Conservation (phyloP, 768 basidiomycete genomes). For the Austroboletus eburneus region DNA sequence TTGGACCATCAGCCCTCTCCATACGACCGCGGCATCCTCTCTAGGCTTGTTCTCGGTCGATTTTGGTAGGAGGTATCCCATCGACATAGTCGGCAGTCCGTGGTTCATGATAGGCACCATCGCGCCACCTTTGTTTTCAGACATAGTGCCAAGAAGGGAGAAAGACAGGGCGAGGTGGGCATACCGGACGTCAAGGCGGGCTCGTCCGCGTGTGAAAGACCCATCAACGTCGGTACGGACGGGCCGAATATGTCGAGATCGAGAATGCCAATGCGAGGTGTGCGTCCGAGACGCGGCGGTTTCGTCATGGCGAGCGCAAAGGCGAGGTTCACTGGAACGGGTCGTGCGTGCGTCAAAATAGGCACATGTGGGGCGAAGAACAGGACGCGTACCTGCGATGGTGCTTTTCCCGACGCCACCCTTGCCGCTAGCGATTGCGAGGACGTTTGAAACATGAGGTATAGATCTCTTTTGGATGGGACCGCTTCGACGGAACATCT, state of each 20-base stretch:
- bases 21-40: conserved; percentile 80
- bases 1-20: conserved; percentile 98
- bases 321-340: conserved; percentile 68
- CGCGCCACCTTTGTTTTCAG: conserved; percentile 57
- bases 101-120: conserved; percentile 84
- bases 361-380: background rate
- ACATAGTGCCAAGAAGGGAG: background rate
- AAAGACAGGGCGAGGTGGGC: conserved; percentile 15
- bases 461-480: conserved; percentile 53
- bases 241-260: conserved; percentile 97
- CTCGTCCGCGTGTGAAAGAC: conserved; percentile 72
- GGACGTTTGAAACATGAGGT: conserved; percentile 71
- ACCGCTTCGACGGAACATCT: conserved; percentile 57
- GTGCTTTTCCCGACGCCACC: conserved; percentile 97
- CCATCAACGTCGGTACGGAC: conserved; percentile 90
- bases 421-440: conserved; percentile 89
- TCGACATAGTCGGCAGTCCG: conserved; percentile 91
- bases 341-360: conserved; percentile 10
- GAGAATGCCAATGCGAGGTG: conserved; percentile 75
- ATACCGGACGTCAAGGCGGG: conserved; percentile 69
- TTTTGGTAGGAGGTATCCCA: conserved; percentile 86
- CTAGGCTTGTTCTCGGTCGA: conserved; percentile 43
- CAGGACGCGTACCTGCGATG: conserved; percentile 67
- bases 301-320: conserved; percentile 58
- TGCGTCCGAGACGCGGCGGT: conserved; percentile 28